These are phyloP conservation scores for Lipomyces kockii DNA, from an alignment of 805 yeast genomes.

Conservation along the genomic window DNA sequence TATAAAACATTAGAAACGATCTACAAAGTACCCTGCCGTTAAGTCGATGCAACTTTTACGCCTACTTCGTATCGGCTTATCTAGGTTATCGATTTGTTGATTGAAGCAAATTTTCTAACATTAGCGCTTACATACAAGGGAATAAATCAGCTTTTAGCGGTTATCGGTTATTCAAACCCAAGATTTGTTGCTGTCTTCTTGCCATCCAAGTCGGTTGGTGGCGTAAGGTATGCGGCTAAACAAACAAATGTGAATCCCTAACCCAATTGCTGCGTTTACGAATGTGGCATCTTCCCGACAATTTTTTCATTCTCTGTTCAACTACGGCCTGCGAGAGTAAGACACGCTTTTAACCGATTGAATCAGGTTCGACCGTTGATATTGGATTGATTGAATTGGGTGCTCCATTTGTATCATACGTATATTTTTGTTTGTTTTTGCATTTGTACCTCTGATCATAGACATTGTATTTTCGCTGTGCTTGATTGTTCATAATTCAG, in stretches of 20 bases:
- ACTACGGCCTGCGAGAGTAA: not conserved
- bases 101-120: too few species aligned
- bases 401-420: not conserved
- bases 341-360: not conserved
- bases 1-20: too few species aligned
- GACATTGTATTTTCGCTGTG: not conserved
- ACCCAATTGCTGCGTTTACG: not conserved
- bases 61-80: too few species aligned
- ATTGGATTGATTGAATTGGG: not conserved
- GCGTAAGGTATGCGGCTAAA: not conserved
- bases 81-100: too few species aligned
- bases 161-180: too few species aligned
- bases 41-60: too few species aligned
- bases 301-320: not conserved
- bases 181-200: too few species aligned
- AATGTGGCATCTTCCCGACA: not conserved
- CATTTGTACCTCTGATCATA: not conserved
- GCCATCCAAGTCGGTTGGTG: too few species aligned
- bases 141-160: too few species aligned
- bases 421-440: not conserved
- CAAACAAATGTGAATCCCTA: not conserved
- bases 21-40: too few species aligned
- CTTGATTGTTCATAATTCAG: not conserved
- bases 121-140: too few species aligned
- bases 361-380: not conserved